Conservation (phyloP, 257 asterid genomes). For the Scutellaria baicalensis region DNA sequence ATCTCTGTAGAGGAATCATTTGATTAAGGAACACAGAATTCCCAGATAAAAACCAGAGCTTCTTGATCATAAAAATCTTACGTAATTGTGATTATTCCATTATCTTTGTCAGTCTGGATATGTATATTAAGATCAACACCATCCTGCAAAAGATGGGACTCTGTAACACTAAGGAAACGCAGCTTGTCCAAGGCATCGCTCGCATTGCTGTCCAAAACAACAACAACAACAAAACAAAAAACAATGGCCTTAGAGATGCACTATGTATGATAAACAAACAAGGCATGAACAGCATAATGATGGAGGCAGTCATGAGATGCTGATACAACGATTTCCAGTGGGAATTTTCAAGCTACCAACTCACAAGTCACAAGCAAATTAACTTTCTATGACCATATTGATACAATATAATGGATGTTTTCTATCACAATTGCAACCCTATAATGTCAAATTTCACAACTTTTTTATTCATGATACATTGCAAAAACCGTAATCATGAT, state of each 20-base stretch:
- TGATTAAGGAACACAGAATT: conserved; percentile 4
- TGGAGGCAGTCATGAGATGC: background rate
- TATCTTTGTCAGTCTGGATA: conserved; percentile 79
- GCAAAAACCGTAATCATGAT: background rate
- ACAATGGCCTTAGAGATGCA: background rate
- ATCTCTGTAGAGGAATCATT: conserved; percentile 48
- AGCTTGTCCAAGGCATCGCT: conserved; percentile 99
- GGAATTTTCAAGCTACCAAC: too few species aligned
- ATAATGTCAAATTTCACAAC: background rate
- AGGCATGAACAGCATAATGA: background rate
- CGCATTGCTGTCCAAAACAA: conserved; percentile 62
- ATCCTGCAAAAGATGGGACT: conserved; percentile 69
- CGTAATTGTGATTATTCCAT: conserved; percentile 81
- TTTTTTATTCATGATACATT: background rate
- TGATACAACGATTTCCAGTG: background rate
- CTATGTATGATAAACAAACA: background rate
- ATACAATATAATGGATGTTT: background rate
- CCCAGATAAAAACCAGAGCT: background rate
- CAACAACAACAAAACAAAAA: too few species aligned
- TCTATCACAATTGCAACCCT: background rate
- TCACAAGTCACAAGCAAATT: background rate
- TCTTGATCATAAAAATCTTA: conserved; percentile 24
- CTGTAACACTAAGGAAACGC: conserved; percentile 91
- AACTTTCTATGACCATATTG: background rate
- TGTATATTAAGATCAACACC: conserved; percentile 80